Evolutionary conservation across 352 stramenopile species (phyloP).

Genomic region (Phytophthora fragariae): DNA sequence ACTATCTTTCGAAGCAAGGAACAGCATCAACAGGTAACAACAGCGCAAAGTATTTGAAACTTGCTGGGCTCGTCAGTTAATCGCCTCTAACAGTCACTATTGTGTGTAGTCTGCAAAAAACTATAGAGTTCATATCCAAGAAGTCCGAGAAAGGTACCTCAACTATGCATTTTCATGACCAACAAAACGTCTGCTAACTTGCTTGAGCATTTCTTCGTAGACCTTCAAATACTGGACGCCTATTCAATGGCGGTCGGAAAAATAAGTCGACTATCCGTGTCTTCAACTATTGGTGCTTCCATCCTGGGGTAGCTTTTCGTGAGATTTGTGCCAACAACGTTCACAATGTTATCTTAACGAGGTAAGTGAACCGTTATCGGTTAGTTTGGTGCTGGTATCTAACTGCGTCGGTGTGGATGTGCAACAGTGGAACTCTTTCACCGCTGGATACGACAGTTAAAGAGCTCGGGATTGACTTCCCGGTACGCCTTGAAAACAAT

Average conservation of each 20-base stretch:
- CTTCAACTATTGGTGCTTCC: constrained; percentile 99
- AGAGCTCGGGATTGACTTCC: constrained; percentile 97
- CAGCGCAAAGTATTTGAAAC: background rate
- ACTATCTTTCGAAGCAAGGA: constrained; percentile 90
- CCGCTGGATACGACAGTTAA: constrained; percentile 96
- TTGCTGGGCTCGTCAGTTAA: background rate
- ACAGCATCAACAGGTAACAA: constrained; percentile 66
- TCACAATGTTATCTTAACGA: constrained; percentile 89
- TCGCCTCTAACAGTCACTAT: constrained; percentile 2
- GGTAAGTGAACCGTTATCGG: constrained; percentile 40
- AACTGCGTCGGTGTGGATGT: constrained; percentile 8
- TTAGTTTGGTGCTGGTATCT: background rate
- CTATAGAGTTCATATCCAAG: constrained; percentile 92
- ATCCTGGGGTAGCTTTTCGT: constrained; percentile 95
- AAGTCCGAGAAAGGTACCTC: constrained; percentile 78
- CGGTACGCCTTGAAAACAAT: constrained; percentile 96
- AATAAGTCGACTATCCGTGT: constrained; percentile 79
- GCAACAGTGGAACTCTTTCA: constrained; percentile 95
- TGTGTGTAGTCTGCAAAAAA: constrained; percentile 65
- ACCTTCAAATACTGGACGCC: constrained; percentile 44
- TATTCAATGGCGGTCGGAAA: constrained; percentile 61
- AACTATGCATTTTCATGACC: constrained; percentile 30
- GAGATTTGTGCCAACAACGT: constrained; percentile 94
- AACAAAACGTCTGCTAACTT: constrained; percentile 1
- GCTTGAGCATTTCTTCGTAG: constrained; percentile 23